Conservation (phyloP, 1,284 basidiomycete genomes). For the Marasmius fiardii region DNA sequence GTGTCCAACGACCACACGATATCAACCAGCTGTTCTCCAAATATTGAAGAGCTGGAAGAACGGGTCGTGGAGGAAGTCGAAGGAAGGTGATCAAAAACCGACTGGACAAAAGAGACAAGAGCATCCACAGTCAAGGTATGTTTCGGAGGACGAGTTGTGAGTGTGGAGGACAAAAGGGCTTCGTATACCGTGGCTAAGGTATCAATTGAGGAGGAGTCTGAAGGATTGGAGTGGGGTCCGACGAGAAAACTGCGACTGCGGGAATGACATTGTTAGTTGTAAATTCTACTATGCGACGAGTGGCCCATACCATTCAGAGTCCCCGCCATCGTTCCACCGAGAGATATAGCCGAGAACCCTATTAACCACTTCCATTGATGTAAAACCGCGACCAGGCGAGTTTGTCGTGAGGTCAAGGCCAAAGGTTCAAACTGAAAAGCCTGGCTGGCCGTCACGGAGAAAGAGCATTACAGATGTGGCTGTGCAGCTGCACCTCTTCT, state of each 20-base stretch:
- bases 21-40: constrained; percentile 73
- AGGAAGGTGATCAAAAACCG: constrained; percentile 57
- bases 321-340: constrained; percentile 55
- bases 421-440: background rate
- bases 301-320: constrained; percentile 53
- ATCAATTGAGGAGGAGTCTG: constrained; percentile 48
- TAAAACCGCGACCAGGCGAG: too few relatives aligned
- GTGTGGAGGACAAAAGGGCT: constrained; percentile 54
- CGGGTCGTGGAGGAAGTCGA: constrained; percentile 52
- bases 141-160: constrained; percentile 52
- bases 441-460: background rate
- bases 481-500: background rate
- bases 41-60: constrained; percentile 36
- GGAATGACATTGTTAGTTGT: constrained; percentile 11
- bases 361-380: constrained; percentile 52
- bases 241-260: constrained; percentile 55
- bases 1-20: constrained; percentile 76
- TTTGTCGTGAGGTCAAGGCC: background rate
- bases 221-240: constrained; percentile 52
- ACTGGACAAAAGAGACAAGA: constrained; percentile 61
- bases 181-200: constrained; percentile 63
- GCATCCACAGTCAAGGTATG: constrained; percentile 40
- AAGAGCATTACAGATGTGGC: background rate
- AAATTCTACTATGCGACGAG: constrained; percentile 10
- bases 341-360: constrained; percentile 43